These are phyloP conservation scores for Magnolia kwangsiensis DNA, from an alignment of 164 flowering plant genomes.

Conservation along the genomic window DNA sequence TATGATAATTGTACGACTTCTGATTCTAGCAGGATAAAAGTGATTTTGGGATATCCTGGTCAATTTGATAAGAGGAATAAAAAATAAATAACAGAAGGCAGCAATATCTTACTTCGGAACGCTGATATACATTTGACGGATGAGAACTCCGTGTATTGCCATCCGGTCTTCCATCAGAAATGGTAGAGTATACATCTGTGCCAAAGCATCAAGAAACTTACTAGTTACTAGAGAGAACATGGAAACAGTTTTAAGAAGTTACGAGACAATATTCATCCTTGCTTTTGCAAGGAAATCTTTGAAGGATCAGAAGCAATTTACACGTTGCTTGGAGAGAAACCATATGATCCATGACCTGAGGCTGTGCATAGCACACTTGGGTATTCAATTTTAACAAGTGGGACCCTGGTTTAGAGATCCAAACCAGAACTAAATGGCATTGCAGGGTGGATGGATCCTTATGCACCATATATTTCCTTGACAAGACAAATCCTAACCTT, in stretches of 20 bases:
- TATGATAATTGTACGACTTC: not conserved
- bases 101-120: slow-evolving; percentile 33
- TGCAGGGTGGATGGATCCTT: too few species aligned
- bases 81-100: not conserved
- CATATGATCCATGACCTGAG: not conserved
- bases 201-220: not conserved
- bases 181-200: not conserved
- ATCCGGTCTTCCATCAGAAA: slow-evolving; percentile 33
- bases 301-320: not conserved
- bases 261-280: not conserved
- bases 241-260: too few species aligned
- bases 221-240: not conserved
- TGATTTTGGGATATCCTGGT: not conserved
- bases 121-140: too few species aligned
- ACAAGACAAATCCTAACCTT: too few species aligned
- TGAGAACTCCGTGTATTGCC: slow-evolving; percentile 16
- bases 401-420: too few species aligned
- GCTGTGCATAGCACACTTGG: not conserved
- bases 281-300: too few species aligned
- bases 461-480: too few species aligned
- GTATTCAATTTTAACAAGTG: not conserved
- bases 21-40: not conserved
- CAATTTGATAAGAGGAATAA: not conserved
- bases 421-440: too few species aligned
- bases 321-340: not conserved